phyloP scores from a whole-genome alignment of 1,284 basidiomycete genomes.

The Limonomyces culmigenus region DNA sequence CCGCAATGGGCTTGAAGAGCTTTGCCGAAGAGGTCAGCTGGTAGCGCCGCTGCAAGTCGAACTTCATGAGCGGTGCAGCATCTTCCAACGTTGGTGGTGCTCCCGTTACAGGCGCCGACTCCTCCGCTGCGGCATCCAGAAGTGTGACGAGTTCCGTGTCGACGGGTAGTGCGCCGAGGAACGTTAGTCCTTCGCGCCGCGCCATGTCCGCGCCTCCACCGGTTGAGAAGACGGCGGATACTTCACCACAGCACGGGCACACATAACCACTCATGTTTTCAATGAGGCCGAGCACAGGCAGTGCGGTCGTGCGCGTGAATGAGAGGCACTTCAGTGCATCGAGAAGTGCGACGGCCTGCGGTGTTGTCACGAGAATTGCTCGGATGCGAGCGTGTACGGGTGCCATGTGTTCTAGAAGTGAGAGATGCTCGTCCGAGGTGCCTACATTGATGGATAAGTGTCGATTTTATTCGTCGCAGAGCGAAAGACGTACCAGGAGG shows the following conservation, averaged over 20 bases:
- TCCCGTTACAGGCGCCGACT: constrained; percentile 8
- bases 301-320: constrained; percentile 74
- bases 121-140: constrained; percentile 49
- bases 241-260: constrained; percentile 88
- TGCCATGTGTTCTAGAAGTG: constrained; percentile 84
- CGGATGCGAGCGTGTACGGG: constrained; percentile 69
- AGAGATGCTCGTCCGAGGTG: constrained; percentile 97
- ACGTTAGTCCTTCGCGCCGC: constrained; percentile 50
- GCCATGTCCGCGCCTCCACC: constrained; percentile 89
- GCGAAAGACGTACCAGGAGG: constrained; percentile 63
- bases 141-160: constrained; percentile 85
- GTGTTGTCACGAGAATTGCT: constrained; percentile 89
- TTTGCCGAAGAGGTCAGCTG: constrained; percentile 40
- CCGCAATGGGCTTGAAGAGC: constrained; percentile 38
- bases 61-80: constrained; percentile 13
- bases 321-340: constrained; percentile 94
- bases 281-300: constrained; percentile 87
- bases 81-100: constrained; percentile 7
- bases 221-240: constrained; percentile 89
- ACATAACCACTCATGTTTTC: constrained; percentile 99
- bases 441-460: constrained; percentile 26
- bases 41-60: constrained; percentile 37
- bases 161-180: constrained; percentile 86
- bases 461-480: not conserved
- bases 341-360: constrained; percentile 89